These are phyloP conservation scores for Penicillium dipodomyicola DNA, from an alignment of 495 filamentous ascomycete genomes.

Conservation along the genomic window DNA sequence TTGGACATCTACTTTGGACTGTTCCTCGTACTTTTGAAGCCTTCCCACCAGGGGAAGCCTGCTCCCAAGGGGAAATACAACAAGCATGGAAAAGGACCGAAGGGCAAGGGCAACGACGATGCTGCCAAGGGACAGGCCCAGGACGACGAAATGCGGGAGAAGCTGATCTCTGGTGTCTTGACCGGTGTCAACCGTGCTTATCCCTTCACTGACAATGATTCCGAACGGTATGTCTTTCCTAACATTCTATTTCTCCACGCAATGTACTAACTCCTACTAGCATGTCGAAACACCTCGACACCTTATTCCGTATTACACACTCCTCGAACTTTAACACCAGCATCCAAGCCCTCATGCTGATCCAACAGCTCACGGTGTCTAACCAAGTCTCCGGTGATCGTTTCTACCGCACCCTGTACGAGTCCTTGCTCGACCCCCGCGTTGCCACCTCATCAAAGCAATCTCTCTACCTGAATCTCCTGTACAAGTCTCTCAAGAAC, in stretches of 20 bases:
- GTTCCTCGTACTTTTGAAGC: constrained; percentile 75
- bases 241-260: background rate
- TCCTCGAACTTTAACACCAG: constrained; percentile 99
- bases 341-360: constrained; percentile 91
- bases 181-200: constrained; percentile 95
- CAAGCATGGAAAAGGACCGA: constrained; percentile 13
- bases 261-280: constrained; percentile 35
- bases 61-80: constrained; percentile 38
- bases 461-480: constrained; percentile 85
- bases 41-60: constrained; percentile 38
- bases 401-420: constrained; percentile 93
- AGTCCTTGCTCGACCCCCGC: constrained; percentile 87
- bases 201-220: constrained; percentile 81
- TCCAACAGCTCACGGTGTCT: constrained; percentile 82
- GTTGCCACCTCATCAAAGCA: constrained; percentile 91
- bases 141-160: constrained; percentile 74
- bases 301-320: constrained; percentile 90
- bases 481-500: constrained; percentile 82
- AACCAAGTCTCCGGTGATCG: constrained; percentile 79
- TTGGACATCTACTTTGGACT: constrained; percentile 86
- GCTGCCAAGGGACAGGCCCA: constrained; percentile 34
- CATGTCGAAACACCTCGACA: constrained; percentile 85
- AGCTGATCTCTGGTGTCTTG: constrained; percentile 83
- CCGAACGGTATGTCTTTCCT: constrained; percentile 57
- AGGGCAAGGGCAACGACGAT: constrained; percentile 9